These are phyloP conservation scores for Coemansia aciculifera DNA, from an alignment of 192 early-diverging fungal species.

Conservation along the genomic window DNA sequence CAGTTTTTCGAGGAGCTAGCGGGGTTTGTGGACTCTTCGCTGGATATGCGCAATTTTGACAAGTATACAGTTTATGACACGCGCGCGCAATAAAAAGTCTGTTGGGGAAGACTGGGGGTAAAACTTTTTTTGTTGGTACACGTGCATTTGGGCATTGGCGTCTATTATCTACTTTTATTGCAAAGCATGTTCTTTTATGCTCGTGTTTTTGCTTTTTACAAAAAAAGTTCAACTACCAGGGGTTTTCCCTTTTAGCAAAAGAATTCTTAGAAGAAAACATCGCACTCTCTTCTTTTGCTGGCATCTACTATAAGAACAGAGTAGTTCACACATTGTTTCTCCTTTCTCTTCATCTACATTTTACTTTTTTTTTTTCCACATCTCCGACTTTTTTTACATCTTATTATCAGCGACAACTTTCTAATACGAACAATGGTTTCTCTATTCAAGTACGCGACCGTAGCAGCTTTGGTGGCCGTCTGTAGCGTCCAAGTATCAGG, in stretches of 20 bases:
- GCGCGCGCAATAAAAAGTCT: background rate
- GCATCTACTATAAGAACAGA: background rate
- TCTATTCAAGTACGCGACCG: background rate
- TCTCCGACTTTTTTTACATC: background rate
- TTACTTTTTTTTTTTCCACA: background rate
- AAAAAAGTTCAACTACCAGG: background rate
- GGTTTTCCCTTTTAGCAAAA: background rate
- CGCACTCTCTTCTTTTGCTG: background rate
- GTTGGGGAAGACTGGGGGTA: background rate
- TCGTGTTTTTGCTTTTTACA: background rate
- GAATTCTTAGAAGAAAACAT: background rate
- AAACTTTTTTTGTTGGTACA: background rate
- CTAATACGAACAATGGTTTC: background rate
- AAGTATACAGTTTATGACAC: constrained; percentile 33
- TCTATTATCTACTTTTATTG: background rate
- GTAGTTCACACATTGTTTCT: background rate
- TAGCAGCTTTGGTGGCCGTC: background rate
- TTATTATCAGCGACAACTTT: background rate
- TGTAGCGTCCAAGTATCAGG: background rate
- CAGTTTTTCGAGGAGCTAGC: constrained; percentile 32
- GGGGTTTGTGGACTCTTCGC: constrained; percentile 29
- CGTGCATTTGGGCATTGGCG: background rate
- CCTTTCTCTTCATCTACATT: background rate
- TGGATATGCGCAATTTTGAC: constrained; percentile 38
- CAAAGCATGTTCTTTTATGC: background rate